Base-by-base conservation (phyloP, 306 rosid species). In the Cicer judaicum region DNA sequence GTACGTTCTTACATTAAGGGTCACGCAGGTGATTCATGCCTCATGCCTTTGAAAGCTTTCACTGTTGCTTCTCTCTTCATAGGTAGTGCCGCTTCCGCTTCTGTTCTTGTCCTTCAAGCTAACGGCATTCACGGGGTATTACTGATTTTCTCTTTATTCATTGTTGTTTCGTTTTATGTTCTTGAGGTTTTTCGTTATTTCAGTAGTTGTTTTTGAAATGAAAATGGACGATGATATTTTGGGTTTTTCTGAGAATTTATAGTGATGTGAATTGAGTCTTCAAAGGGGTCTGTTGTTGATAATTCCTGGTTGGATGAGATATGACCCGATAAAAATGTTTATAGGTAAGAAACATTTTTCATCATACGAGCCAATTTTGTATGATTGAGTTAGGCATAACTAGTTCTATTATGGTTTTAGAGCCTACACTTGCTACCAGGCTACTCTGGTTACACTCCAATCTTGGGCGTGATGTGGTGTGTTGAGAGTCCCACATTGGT, bases 21-120 rank as follows among this genome's bases (percentile, higher is more conserved):
- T 0, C 63, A 18, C 74, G 79, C 81, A 12, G 92, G 86, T 0
- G 80, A 84, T 67, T 83, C 92, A 1, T 81, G 81, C 41, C 21
- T 81, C 77, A 91, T 93, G 98, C 98, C 98, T 14, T 2, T 91
- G 29, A 84, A 85, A 59, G 97, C 98, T 73, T 91, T 87, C 70
- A 83, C 80, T 59, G 91, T 93, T 59, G 98, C 97, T 14, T 91
- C 98, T 60, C 97, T 93, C 81, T 84, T 89, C 80, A 83, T 93
- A 60, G 88, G 96, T 29, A 80, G 84, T 38, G 76, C 83, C 15
- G 91, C 97, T 83, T 85, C 96, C 16, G 87, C 96, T 41, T 64
- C 90, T 82, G 5, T 85, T 8, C 76, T 90, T 9, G 64, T 73
- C 73, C 87, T 93, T 70, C 88, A 84, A 19, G 62, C 87, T 21